Evolutionary conservation across 148 eudicot genomes (phyloP).

Genomic region (Spergularia bocconei): DNA sequence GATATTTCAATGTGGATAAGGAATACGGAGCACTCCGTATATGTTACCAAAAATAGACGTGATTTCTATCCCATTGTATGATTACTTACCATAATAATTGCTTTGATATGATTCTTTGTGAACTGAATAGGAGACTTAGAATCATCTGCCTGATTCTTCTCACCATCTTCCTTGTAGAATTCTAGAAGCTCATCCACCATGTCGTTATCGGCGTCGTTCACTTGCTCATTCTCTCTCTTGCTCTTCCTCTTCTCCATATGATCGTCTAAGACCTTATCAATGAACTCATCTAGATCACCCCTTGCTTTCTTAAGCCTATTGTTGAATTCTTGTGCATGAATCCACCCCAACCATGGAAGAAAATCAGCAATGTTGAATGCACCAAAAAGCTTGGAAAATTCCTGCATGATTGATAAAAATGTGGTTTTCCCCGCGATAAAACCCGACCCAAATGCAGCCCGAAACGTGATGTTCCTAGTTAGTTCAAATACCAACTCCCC

Average conservation of each 20-base stretch:
- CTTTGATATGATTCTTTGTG: constrained; percentile 76
- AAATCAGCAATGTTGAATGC: constrained; percentile 77
- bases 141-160: constrained; percentile 44
- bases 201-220: constrained; percentile 36
- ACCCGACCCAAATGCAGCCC: constrained; percentile 66
- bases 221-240: constrained; percentile 24
- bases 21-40: too few species aligned
- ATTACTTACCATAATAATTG: constrained; percentile 74
- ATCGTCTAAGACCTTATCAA: constrained; percentile 69
- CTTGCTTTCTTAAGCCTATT: constrained; percentile 52
- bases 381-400: constrained; percentile 60
- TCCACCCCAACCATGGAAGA: constrained; percentile 59
- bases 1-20: not conserved
- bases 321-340: constrained; percentile 54
- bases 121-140: constrained; percentile 51
- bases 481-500: constrained; percentile 52
- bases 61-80: not conserved
- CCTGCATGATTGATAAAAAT: constrained; percentile 53
- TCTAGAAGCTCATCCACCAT: constrained; percentile 86
- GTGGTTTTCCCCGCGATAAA: constrained; percentile 46
- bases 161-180: constrained; percentile 55
- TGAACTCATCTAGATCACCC: constrained; percentile 63
- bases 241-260: constrained; percentile 47
- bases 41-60: not conserved
- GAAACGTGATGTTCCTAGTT: constrained; percentile 52